Evolutionary conservation across 1,284 basidiomycete genomes (phyloP).

Genomic region (Tilletia horrida): DNA sequence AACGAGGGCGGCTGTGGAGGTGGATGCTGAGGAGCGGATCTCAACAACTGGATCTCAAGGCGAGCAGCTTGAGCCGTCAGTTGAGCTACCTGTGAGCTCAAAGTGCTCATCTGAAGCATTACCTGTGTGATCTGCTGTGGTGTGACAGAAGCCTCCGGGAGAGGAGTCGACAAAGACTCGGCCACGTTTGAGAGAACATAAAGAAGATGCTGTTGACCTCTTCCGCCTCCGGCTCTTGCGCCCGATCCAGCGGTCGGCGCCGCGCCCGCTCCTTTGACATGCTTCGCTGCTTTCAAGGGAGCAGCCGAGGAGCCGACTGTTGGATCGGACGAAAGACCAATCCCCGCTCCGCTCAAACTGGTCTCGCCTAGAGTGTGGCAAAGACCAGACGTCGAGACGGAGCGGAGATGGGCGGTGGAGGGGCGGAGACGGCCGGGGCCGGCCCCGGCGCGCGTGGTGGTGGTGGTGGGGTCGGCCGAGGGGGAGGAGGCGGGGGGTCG

Average conservation of each 20-base stretch:
- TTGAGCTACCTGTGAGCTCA: background rate
- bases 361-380: too few species aligned
- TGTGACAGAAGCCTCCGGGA: background rate
- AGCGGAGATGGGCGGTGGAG: too few species aligned
- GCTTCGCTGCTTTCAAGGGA: background rate
- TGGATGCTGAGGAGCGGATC: background rate
- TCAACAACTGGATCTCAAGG: background rate
- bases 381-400: too few species aligned
- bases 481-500: too few species aligned
- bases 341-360: too few species aligned
- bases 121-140: constrained; percentile 5
- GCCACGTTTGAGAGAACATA: background rate
- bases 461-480: too few species aligned
- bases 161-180: background rate
- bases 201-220: background rate
- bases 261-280: background rate
- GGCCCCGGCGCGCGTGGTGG: too few species aligned
- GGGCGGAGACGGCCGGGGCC: too few species aligned
- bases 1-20: too few species aligned
- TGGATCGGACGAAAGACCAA: too few species aligned
- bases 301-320: background rate
- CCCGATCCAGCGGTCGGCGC: background rate
- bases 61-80: background rate
- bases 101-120: background rate
- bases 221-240: background rate